Evolutionary conservation across 805 yeast species (phyloP), one percentile per base, ranked within the genome.

Genomic region (Wickerhamiella sorbophila): DNA sequence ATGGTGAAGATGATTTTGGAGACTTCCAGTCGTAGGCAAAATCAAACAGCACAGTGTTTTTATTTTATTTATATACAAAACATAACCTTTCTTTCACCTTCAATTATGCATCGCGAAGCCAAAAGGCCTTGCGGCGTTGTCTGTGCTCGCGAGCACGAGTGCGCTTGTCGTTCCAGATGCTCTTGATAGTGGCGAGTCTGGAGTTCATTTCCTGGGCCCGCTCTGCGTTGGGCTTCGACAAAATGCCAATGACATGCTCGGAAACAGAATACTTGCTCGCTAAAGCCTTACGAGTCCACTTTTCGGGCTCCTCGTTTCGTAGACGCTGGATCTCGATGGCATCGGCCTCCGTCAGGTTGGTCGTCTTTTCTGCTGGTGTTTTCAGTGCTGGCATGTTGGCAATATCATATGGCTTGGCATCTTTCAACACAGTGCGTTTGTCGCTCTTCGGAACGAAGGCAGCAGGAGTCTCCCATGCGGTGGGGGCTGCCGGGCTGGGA

Each of bases 361-460:
- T 74, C 21, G 61, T 62, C 48, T 71, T 70, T 14, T 63, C 63
- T 9, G 55, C 58, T 36, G 57, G 52, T 12, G 53, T 51, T 19
- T 54, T 40, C 10, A 63, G 59, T 5, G 63, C 57, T 19, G 74
- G 75, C 54, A 53, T 56, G 21, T 34, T 44, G 36, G 40, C 43
- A 3, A 46, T 54, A 33, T 48, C 48, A 42, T 38, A 45, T n/a
- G 45, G 41, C 41, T 51, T 37, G 8, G 48, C 41, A 26, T 58
- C 65, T 46, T 49, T 52, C 26, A 43, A 35, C 2, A 57, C 61
- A 41, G 67, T 65, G 49, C 91, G 70, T 34, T 75, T 74, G 54
- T 81, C 84, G 33, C 58, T 60, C 4, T 61, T 48, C 9, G 91
- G 85, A 43, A 83, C 58, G 56, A 83, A 83, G 2, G 77, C 74